These are phyloP conservation scores for Verticillium alfalfae DNA, from an alignment of 2,329 filamentous ascomycete genomes.

Conservation along the genomic window DNA sequence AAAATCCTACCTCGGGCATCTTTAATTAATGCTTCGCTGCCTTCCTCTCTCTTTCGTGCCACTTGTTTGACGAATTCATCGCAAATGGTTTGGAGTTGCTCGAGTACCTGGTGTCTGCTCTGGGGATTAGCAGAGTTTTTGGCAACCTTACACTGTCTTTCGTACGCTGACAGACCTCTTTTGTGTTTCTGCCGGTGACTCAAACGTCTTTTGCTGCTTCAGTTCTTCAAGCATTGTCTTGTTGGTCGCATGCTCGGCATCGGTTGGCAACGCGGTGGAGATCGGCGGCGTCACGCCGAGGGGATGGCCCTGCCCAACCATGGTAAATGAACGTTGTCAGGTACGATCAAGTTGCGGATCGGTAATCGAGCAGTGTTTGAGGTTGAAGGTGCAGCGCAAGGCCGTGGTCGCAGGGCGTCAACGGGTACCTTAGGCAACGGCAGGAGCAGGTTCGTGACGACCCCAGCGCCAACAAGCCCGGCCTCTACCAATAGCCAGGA, in stretches of 20 bases:
- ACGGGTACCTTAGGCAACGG: neutral
- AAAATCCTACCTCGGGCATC: slow-evolving; percentile 89
- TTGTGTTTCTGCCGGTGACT: slow-evolving; percentile 74
- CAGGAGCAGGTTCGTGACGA: neutral
- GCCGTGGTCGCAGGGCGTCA: neutral
- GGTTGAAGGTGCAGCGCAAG: neutral
- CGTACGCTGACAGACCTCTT: slow-evolving; percentile 55
- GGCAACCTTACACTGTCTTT: too few species aligned
- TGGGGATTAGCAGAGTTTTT: neutral
- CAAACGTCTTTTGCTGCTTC: slow-evolving; percentile 86
- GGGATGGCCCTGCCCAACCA: slow-evolving; percentile 32
- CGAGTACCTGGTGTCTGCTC: slow-evolving; percentile 63
- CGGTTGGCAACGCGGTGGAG: slow-evolving; percentile 69
- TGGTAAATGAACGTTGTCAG: slow-evolving; percentile 10
- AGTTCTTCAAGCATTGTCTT: slow-evolving; percentile 78
- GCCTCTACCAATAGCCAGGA: neutral
- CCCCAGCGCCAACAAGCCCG: neutral
- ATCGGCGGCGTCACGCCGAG: slow-evolving; percentile 79
- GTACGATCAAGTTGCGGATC: neutral
- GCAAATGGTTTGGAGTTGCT: slow-evolving; percentile 71
- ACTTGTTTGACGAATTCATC: slow-evolving; percentile 84
- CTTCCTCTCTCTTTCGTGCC: slow-evolving; percentile 62
- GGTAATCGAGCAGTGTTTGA: too few species aligned
- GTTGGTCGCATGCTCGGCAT: slow-evolving; percentile 70
- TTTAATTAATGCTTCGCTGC: slow-evolving; percentile 72